These are phyloP conservation scores for Venturia effusa DNA, from an alignment of 2,329 filamentous ascomycete species.

Conservation along the genomic window DNA sequence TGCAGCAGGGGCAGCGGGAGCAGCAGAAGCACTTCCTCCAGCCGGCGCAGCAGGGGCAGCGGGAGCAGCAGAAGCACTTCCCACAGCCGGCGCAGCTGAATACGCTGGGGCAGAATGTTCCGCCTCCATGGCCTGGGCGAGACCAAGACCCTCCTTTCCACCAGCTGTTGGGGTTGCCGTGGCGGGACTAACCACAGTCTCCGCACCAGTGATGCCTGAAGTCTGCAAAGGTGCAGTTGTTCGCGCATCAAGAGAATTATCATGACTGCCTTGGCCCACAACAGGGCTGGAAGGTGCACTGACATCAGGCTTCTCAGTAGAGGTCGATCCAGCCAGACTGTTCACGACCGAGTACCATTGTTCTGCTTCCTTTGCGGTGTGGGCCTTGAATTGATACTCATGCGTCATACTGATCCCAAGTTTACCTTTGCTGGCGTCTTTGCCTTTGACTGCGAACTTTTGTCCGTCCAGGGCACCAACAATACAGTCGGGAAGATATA, in stretches of 20 bases:
- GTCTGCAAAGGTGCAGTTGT: background rate
- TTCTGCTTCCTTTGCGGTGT: slow-evolving; percentile 66
- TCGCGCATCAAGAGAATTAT: background rate
- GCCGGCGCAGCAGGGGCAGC: background rate
- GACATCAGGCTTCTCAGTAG: slow-evolving; percentile 27
- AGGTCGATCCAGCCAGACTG: slow-evolving; percentile 42
- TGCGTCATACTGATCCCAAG: slow-evolving; percentile 67
- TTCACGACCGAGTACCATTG: slow-evolving; percentile 75
- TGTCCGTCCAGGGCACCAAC: slow-evolving; percentile 62
- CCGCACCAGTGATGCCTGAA: background rate
- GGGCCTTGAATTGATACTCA: slow-evolving; percentile 80
- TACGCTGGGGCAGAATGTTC: background rate
- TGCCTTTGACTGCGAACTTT: slow-evolving; percentile 93
- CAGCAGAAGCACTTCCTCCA: background rate
- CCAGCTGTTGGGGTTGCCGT: background rate
- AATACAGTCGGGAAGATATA: slow-evolving; percentile 84
- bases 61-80: background rate
- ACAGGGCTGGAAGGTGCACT: slow-evolving; percentile 20
- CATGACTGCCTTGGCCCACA: background rate
- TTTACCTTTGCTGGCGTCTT: slow-evolving; percentile 69
- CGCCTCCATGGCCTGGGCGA: background rate
- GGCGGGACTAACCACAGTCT: background rate
- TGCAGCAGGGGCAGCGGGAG: background rate
- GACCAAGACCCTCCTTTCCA: background rate
- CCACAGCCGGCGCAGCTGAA: background rate